Evolutionary conservation across 345 rosid genomes (phyloP).

Genomic region (Ailanthus altissimus): DNA sequence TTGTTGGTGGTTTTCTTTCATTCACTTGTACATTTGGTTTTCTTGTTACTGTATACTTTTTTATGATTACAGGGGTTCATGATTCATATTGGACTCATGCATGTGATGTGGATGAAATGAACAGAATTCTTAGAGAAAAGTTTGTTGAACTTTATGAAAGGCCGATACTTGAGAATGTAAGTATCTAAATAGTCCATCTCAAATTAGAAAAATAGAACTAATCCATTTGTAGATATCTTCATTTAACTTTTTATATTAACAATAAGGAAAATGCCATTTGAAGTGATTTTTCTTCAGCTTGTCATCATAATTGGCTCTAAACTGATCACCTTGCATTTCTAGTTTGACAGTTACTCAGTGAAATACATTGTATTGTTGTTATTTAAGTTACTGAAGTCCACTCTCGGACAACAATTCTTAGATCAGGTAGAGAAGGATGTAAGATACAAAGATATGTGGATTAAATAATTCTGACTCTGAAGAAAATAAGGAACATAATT

Average conservation of each 20-base stretch:
- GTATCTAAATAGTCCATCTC: constrained; percentile 15
- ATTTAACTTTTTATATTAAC: neutral
- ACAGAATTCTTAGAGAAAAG: constrained; percentile 81
- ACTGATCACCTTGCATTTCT: neutral
- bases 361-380: neutral
- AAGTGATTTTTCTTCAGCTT: neutral
- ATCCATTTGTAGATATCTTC: neutral
- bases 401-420: neutral
- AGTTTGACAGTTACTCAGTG: neutral
- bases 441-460: neutral
- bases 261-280: neutral
- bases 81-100: constrained; percentile 99
- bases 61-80: constrained; percentile 77
- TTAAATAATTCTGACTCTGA: neutral
- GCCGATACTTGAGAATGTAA: constrained; percentile 91
- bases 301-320: neutral
- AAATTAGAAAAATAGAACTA: neutral
- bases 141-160: constrained; percentile 85
- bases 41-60: constrained; percentile 19
- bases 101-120: constrained; percentile 88
- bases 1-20: neutral
- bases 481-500: constrained; percentile 5
- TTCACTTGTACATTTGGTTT: constrained; percentile 13
- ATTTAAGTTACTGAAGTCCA: neutral
- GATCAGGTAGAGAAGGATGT: neutral